Base-by-base conservation (phyloP, 108 stramenopile genomes). In the Chaetoceros muelleri region DNA sequence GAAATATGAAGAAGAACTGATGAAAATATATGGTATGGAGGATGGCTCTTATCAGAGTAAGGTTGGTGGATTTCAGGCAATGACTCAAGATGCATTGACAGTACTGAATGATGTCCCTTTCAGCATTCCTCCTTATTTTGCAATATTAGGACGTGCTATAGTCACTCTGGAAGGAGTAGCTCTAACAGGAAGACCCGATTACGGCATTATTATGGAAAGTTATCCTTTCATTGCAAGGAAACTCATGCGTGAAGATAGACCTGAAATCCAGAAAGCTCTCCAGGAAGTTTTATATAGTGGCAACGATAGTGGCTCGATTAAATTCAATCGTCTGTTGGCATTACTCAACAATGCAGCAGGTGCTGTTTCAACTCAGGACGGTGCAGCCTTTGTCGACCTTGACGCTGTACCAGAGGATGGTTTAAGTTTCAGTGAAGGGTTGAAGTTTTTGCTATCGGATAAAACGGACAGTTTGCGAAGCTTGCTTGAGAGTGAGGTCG, bases 111-210 rank as follows among this genome's bases (percentile, higher is more conserved):
- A 93, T 60, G 71, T 93, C 40, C 93, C 93, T 3, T 94, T 94
- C 65, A 71, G 71, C 0, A 89, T 94, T 48, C 93, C 93, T 13
- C 84, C 87, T 1, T 87, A 87, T 64, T 82, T 87, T 71, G 85
- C 85, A 2, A 78, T 87, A 46, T 59, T 87, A 19, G 81, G 79
- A 16, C 70, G 93, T 16, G 93, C 93, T 28, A 89, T 94, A 61
- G 85, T 94, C 18, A 94, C 89, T 3, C 74, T 94, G 46, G 93
- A 94, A 58, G 93, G 93, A 24, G 75, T 94, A 46, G 93, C 93
- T 0, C 55, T 94, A 30, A 81, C 82, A 1, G 93, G 93, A 52
- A 65, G 90, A 44, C 69, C 72, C n/a, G 52, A 86, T 48, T 94
- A 91, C 58, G 93, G 83, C 8, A 85, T 94, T 49, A 88, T 94